phyloP scores from a whole-genome alignment of 108 stramenopile species.

The Fragilaria radians region DNA sequence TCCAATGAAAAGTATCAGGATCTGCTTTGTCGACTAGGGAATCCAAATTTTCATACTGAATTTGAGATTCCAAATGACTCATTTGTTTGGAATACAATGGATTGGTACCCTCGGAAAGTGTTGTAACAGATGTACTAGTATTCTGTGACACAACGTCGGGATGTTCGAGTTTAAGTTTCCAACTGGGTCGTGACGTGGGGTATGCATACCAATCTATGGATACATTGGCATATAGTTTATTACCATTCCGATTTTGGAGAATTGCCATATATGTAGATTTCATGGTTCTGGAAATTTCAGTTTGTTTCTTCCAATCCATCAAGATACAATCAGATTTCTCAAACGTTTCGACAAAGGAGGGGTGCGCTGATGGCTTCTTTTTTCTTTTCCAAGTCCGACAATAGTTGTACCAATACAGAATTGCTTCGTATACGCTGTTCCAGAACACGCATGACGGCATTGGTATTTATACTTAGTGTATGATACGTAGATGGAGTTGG shows the following conservation, averaged over 20 bases:
- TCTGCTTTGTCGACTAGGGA: constrained; percentile 39
- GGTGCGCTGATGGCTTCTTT: constrained; percentile 27
- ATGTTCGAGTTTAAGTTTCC: constrained; percentile 38
- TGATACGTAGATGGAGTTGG: constrained; percentile 7
- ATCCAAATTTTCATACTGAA: constrained; percentile 44
- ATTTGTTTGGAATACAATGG: constrained; percentile 37
- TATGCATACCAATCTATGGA: constrained; percentile 38
- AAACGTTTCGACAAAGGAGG: constrained; percentile 19
- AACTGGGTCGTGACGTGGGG: constrained; percentile 45
- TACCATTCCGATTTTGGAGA: constrained; percentile 31
- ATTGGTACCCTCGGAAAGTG: constrained; percentile 11
- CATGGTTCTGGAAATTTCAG: neutral
- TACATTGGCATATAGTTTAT: constrained; percentile 36
- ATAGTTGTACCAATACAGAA: constrained; percentile 33
- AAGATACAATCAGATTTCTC: constrained; percentile 13
- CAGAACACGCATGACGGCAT: constrained; percentile 45
- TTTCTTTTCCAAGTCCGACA: constrained; percentile 26
- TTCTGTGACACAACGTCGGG: constrained; percentile 21
- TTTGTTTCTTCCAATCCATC: constrained; percentile 21
- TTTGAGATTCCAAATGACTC: constrained; percentile 34
- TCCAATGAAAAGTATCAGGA: constrained; percentile 56
- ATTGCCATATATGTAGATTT: constrained; percentile 27
- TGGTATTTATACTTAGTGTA: constrained; percentile 28
- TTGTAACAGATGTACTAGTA: constrained; percentile 15
- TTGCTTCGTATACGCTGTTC: constrained; percentile 50